Evolutionary conservation across 106 monocot species (phyloP).

Genomic region (Agapanthus africanus): DNA sequence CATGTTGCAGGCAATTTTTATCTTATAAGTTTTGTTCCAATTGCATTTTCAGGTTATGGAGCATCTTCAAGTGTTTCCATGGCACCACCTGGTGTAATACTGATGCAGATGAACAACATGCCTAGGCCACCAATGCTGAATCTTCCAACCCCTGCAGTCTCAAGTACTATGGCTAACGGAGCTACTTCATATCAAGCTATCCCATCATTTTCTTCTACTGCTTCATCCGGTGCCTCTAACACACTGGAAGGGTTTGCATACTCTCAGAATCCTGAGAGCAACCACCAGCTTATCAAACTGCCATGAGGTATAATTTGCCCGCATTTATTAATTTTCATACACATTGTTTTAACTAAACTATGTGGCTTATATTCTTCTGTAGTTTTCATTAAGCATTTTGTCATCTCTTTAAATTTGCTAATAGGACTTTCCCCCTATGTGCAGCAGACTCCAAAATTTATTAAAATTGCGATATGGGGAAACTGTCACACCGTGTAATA

Average conservation of each 20-base stretch:
- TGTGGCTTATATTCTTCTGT: neutral
- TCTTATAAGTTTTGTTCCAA: too few species aligned
- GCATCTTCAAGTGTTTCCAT: too few species aligned
- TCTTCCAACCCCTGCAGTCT: slow-evolving; percentile 11
- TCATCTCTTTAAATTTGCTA: neutral
- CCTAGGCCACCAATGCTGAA: slow-evolving; percentile 21
- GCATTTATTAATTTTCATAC: neutral
- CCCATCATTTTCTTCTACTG: slow-evolving; percentile 5
- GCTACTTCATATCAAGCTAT: neutral
- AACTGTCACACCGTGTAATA: neutral
- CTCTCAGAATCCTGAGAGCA: slow-evolving; percentile 17
- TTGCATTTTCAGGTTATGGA: too few species aligned
- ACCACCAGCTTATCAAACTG: slow-evolving; percentile 6
- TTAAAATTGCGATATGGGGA: neutral
- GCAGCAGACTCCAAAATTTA: too few species aligned
- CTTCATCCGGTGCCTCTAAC: neutral
- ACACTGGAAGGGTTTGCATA: slow-evolving; percentile 20
- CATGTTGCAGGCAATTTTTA: too few species aligned
- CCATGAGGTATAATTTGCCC: neutral
- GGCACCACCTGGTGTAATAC: too few species aligned
- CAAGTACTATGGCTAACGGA: slow-evolving; percentile 6
- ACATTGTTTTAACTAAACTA: neutral
- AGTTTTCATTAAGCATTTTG: neutral
- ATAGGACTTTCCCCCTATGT: neutral
- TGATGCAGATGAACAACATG: slow-evolving; percentile 15